Conservation (phyloP, 176 grass and related monocot genomes). For the Thalia dealbata region DNA sequence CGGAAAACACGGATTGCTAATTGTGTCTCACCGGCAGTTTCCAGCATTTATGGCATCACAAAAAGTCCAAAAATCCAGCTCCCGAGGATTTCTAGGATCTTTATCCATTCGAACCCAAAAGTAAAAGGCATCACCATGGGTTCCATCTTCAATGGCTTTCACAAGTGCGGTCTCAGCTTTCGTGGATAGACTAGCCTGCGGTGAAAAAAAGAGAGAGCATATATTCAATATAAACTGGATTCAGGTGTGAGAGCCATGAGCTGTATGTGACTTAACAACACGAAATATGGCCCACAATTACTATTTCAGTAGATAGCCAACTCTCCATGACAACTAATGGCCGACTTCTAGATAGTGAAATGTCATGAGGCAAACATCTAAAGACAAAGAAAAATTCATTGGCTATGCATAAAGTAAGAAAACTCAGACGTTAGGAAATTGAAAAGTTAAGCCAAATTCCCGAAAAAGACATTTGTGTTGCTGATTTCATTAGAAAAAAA, state of each 20-base stretch:
- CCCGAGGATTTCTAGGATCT: slow-evolving; percentile 53
- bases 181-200: slow-evolving; percentile 53
- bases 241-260: too few relatives aligned
- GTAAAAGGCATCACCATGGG: slow-evolving; percentile 88
- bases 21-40: slow-evolving; percentile 70
- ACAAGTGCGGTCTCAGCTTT: slow-evolving; percentile 64
- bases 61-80: slow-evolving; percentile 80
- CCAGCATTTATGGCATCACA: slow-evolving; percentile 93
- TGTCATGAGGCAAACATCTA: neutral
- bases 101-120: slow-evolving; percentile 95
- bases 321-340: too few relatives aligned
- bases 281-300: neutral
- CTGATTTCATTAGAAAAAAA: neutral
- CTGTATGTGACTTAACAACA: neutral
- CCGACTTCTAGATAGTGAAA: too few relatives aligned
- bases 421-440: neutral
- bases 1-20: neutral
- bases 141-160: slow-evolving; percentile 60
- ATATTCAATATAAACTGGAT: neutral
- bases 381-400: neutral
- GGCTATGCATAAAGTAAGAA: neutral
- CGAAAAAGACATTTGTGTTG: neutral
- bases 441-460: neutral
- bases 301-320: too few relatives aligned
- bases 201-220: neutral